A percentile compares a stretch with the other conserved stretches of the same genome.
These are phyloP conservation scores for Penicillium thymicola DNA, from an alignment of 2,329 filamentous ascomycete genomes.

Conservation along the genomic window DNA sequence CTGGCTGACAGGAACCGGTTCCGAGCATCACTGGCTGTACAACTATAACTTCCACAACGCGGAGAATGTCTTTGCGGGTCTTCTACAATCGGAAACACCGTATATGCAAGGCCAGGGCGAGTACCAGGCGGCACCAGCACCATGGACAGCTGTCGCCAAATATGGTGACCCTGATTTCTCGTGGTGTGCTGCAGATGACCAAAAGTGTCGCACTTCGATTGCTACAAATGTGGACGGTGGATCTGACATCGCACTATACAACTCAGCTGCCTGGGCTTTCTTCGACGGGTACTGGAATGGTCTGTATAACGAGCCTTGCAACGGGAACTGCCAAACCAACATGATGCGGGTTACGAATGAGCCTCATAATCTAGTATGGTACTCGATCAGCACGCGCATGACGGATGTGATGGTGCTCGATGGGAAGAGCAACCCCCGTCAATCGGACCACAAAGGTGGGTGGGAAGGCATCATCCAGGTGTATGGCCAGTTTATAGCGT, in stretches of 20 bases:
- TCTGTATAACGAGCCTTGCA: slow-evolving; percentile 29
- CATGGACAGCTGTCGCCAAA: slow-evolving; percentile 24
- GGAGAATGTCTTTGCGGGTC: slow-evolving; percentile 41
- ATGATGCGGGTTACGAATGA: slow-evolving; percentile 31
- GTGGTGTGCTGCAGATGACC: slow-evolving; percentile 28
- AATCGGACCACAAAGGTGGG: slow-evolving; percentile 29
- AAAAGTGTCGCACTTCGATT: slow-evolving; percentile 30
- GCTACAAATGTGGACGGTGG: slow-evolving; percentile 33
- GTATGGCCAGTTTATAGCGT: slow-evolving; percentile 22
- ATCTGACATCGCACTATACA: slow-evolving; percentile 30
- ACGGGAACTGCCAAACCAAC: slow-evolving; percentile 31
- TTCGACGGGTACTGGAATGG: slow-evolving; percentile 31
- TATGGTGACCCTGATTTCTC: slow-evolving; percentile 33
- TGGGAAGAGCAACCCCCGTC: slow-evolving; percentile 23
- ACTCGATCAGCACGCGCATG: slow-evolving; percentile 31
- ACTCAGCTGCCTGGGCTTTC: slow-evolving; percentile 36
- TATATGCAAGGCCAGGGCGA: slow-evolving; percentile 36
- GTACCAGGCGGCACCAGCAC: slow-evolving; percentile 27
- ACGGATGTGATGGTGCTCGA: slow-evolving; percentile 33
- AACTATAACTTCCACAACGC: slow-evolving; percentile 48
- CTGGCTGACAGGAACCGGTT: slow-evolving; percentile 48
- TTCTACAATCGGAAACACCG: slow-evolving; percentile 35
- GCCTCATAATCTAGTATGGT: slow-evolving; percentile 31
- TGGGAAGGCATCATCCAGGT: slow-evolving; percentile 33
- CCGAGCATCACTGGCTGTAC: slow-evolving; percentile 49